Percentiles rank a stretch among this genome's conserved stretches.
Evolutionary conservation across 768 basidiomycete genomes (phyloP).

Genomic region (Mycena metata): DNA sequence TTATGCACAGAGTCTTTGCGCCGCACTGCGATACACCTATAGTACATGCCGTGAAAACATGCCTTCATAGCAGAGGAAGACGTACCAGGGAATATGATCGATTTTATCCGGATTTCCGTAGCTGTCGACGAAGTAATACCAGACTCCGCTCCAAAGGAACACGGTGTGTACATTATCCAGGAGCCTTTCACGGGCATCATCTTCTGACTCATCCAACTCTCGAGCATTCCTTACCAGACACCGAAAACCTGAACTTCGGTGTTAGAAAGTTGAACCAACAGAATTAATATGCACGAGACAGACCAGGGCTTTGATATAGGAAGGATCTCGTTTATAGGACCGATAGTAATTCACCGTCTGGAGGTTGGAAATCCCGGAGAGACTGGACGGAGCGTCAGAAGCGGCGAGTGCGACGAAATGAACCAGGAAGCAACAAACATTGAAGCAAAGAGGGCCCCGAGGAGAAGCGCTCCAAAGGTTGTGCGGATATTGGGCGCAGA

Average conservation of each 20-base stretch:
- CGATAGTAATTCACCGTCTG: slow-evolving; percentile 24
- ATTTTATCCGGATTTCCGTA: slow-evolving; percentile 45
- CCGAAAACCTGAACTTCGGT: slow-evolving; percentile 19
- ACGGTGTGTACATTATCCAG: slow-evolving; percentile 50
- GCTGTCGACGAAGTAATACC: slow-evolving; percentile 49
- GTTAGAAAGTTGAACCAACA: no score
- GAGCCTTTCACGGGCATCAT: slow-evolving; percentile 28
- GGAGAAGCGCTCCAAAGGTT: not conserved
- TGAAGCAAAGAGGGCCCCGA: slow-evolving; percentile 13
- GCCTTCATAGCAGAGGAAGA: not conserved
- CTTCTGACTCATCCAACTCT: not conserved
- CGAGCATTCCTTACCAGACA: slow-evolving; percentile 26
- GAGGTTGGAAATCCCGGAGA: slow-evolving; percentile 24
- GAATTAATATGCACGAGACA: not conserved
- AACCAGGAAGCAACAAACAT: not conserved
- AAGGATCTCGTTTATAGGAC: slow-evolving; percentile 19
- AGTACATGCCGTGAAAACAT: not conserved
- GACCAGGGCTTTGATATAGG: slow-evolving; percentile 8
- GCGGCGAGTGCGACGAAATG: not conserved
- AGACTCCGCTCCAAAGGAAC: slow-evolving; percentile 49
- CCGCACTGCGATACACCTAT: slow-evolving; percentile 27
- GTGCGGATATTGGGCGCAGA: not conserved
- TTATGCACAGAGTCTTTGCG: not conserved
- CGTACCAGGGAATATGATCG: slow-evolving; percentile 48
- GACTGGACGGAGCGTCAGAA: slow-evolving; percentile 4